phyloP scores from a whole-genome alignment of 805 yeast genomes.

The Wickerhamiella occidentalis region DNA sequence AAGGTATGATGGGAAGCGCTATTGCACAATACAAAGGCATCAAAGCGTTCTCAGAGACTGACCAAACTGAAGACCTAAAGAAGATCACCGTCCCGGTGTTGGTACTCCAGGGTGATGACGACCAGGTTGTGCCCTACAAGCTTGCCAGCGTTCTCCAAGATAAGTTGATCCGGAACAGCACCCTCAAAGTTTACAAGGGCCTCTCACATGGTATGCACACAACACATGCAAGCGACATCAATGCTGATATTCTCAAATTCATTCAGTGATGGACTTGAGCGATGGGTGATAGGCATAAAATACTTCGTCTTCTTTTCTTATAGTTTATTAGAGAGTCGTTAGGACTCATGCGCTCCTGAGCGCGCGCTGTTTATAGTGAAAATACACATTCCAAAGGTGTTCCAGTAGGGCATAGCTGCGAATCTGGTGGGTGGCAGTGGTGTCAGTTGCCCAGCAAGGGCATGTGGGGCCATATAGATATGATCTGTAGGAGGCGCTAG shows the following conservation, averaged over 20 bases:
- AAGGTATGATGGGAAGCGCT: slow-evolving; percentile 10
- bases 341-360: no score
- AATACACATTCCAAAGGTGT: no score
- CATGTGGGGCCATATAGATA: no score
- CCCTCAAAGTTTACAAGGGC: slow-evolving; percentile 11
- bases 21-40: slow-evolving; percentile 6
- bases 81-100: slow-evolving; percentile 6
- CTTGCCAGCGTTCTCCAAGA: not conserved
- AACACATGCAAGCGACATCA: slow-evolving; percentile 22
- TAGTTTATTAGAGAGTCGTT: no score
- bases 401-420: no score
- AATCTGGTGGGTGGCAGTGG: no score
- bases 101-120: slow-evolving; percentile 14
- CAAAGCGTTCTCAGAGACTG: slow-evolving; percentile 11
- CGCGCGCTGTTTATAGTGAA: no score
- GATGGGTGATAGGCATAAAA: no score
- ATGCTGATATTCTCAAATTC: slow-evolving; percentile 6
- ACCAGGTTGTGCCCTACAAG: slow-evolving; percentile 13
- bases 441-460: no score
- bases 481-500: no score
- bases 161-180: slow-evolving; percentile 1
- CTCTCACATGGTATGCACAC: slow-evolving; percentile 15
- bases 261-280: not conserved
- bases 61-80: slow-evolving; percentile 11
- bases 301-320: no score